A percentile compares a stretch with the other conserved stretches of the same genome.
These are phyloP conservation scores for Penicillium sp. DNA, from an alignment of 2,329 filamentous ascomycete genomes.

Conservation along the genomic window DNA sequence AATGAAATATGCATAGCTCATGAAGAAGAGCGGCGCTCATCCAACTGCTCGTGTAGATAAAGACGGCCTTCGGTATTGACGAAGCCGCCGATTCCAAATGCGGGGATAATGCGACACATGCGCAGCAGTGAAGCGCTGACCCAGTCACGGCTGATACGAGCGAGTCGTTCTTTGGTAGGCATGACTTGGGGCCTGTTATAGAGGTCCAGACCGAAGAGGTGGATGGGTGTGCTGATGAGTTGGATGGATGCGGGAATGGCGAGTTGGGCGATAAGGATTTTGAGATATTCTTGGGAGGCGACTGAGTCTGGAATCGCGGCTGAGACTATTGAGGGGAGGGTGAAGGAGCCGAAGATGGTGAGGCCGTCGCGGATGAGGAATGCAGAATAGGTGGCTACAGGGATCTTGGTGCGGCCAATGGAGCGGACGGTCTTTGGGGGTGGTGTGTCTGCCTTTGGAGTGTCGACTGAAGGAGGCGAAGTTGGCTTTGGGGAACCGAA, in stretches of 20 bases:
- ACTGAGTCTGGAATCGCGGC: constrained; percentile 67
- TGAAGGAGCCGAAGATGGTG: constrained; percentile 65
- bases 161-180: constrained; percentile 57
- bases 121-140: constrained; percentile 67
- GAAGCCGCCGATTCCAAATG: constrained; percentile 83
- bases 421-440: constrained; percentile 25
- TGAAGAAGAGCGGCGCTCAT: constrained; percentile 16
- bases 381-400: constrained; percentile 53
- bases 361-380: constrained; percentile 79
- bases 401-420: constrained; percentile 38
- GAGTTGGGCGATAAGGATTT: constrained; percentile 82
- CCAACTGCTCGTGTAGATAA: constrained; percentile 29
- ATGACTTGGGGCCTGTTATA: constrained; percentile 64
- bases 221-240: constrained; percentile 74
- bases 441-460: constrained; percentile 12
- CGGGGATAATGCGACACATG: constrained; percentile 79
- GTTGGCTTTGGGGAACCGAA: constrained; percentile 49
- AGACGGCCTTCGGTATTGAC: constrained; percentile 61
- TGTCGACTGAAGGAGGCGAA: constrained; percentile 1
- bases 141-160: constrained; percentile 70
- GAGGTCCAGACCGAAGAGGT: constrained; percentile 77
- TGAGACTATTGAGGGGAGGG: constrained; percentile 34
- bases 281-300: constrained; percentile 74
- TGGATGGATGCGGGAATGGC: constrained; percentile 74
- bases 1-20: constrained; percentile 5